These are phyloP conservation scores for Neurospora crassa DNA, from an alignment of 2,329 filamentous ascomycete genomes.

Conservation along the genomic window DNA sequence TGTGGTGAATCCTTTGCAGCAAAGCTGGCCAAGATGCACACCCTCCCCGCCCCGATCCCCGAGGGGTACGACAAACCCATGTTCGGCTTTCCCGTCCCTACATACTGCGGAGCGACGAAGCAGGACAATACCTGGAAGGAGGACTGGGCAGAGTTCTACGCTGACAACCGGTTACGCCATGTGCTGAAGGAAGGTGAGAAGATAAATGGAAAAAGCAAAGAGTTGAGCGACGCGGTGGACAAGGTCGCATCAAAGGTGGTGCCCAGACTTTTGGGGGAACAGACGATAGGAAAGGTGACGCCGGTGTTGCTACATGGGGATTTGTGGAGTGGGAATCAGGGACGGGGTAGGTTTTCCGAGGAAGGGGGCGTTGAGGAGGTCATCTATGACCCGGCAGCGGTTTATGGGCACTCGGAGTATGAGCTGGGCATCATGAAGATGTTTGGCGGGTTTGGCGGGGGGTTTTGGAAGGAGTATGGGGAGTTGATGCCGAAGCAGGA, in stretches of 20 bases:
- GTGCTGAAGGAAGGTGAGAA: conserved; percentile 50
- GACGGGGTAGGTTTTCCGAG: conserved; percentile 49
- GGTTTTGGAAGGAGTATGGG: conserved; percentile 73
- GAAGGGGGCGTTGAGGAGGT: conserved; percentile 56
- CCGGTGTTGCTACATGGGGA: conserved; percentile 86
- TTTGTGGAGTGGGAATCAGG: conserved; percentile 85
- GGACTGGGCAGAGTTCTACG: conserved; percentile 82
- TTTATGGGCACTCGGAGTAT: conserved; percentile 82
- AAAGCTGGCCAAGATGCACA: conserved; percentile 73
- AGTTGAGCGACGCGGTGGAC: conserved; percentile 56
- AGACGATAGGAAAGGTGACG: conserved; percentile 50
- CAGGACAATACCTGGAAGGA: conserved; percentile 68
- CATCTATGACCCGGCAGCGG: conserved; percentile 71
- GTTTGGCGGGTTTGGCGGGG: conserved; percentile 76
- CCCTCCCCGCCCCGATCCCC: conserved; percentile 59
- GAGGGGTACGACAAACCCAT: conserved; percentile 46
- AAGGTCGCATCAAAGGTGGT: conserved; percentile 55
- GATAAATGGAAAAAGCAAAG: conserved; percentile 54
- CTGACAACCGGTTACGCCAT: conserved; percentile 59
- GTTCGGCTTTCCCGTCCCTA: conserved; percentile 79
- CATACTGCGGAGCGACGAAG: conserved; percentile 76
- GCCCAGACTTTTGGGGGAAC: conserved; percentile 63
- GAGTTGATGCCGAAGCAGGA: conserved; percentile 67
- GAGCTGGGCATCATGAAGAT: conserved; percentile 92
- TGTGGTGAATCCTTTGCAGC: conserved; percentile 53